Conservation (phyloP, 2,329 filamentous ascomycete species). For the Claviceps pazoutovae region DNA sequence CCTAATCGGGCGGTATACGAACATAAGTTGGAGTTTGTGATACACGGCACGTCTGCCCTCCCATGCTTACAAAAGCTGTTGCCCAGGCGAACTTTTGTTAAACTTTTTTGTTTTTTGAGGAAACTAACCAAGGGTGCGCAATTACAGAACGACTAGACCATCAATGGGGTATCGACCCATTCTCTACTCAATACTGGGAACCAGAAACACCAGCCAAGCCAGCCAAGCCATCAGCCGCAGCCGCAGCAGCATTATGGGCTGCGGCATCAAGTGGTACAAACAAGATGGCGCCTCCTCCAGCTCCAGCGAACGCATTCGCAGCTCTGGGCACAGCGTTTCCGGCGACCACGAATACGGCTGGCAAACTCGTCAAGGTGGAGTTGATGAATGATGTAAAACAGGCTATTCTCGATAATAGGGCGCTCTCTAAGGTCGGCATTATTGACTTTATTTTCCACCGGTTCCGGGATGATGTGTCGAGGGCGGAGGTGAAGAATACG, state of each 20-base stretch:
- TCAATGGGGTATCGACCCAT: constrained; percentile 61
- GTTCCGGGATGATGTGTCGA: constrained; percentile 23
- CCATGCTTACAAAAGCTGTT: not conserved
- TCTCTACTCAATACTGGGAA: constrained; percentile 70
- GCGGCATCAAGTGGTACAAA: constrained; percentile 6
- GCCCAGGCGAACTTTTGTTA: not conserved
- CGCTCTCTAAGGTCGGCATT: constrained; percentile 26
- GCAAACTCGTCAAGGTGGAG: constrained; percentile 24
- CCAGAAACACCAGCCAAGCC: constrained; percentile 21
- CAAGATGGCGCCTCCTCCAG: constrained; percentile 21
- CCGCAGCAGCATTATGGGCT: constrained; percentile 7
- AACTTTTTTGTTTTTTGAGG: not conserved
- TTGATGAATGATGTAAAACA: constrained; percentile 27
- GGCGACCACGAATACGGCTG: constrained; percentile 3
- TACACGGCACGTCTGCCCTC: constrained; percentile 42
- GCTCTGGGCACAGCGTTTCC: constrained; percentile 14
- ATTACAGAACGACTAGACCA: constrained; percentile 31
- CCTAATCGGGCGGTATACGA: constrained; percentile 36
- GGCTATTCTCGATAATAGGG: constrained; percentile 26
- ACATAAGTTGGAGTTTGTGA: constrained; percentile 56
- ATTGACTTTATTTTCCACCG: constrained; percentile 26
- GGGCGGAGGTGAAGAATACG: constrained; percentile 28
- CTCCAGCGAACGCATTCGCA: constrained; percentile 23
- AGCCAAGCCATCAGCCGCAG: constrained; percentile 3
- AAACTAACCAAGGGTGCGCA: constrained; percentile 1